phyloP scores from a whole-genome alignment of 1,139 yeast genomes.

The Yamadazyma spencermartinsiae region DNA sequence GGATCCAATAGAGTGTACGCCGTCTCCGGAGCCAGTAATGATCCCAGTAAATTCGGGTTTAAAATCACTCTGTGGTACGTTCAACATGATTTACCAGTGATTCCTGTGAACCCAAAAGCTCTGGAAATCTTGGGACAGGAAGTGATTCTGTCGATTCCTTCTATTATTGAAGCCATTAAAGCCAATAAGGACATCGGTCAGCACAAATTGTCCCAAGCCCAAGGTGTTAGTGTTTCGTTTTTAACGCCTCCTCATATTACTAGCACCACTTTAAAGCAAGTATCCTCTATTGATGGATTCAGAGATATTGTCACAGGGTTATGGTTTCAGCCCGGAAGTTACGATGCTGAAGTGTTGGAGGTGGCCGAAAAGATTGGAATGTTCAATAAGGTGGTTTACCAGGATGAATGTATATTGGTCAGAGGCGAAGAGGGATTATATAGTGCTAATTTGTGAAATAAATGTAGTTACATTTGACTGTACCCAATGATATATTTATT shows the following conservation, averaged over 20 bases:
- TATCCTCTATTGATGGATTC: slow-evolving; percentile 31
- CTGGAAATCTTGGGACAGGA: slow-evolving; percentile 45
- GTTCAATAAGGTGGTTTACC: slow-evolving; percentile 48
- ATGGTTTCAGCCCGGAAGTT: slow-evolving; percentile 87
- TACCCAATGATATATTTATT: no score
- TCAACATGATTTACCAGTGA: slow-evolving; percentile 55
- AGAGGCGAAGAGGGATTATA: slow-evolving; percentile 61
- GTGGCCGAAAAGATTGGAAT: slow-evolving; percentile 39
- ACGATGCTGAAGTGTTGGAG: slow-evolving; percentile 53
- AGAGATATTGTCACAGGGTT: slow-evolving; percentile 49
- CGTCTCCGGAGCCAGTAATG: slow-evolving; percentile 74
- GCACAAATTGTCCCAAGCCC: slow-evolving; percentile 29
- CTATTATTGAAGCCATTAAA: slow-evolving; percentile 29
- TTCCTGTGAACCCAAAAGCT: slow-evolving; percentile 65
- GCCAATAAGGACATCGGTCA: slow-evolving; percentile 24
- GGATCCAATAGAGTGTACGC: slow-evolving; percentile 54
- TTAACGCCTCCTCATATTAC: slow-evolving; percentile 75
- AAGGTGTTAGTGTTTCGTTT: slow-evolving; percentile 58
- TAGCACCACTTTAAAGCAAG: slow-evolving; percentile 43
- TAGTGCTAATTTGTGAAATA: slow-evolving; percentile 26
- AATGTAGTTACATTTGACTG: no score
- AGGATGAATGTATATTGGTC: slow-evolving; percentile 70
- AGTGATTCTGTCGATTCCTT: slow-evolving; percentile 37
- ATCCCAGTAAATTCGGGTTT: slow-evolving; percentile 67
- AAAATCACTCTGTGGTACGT: slow-evolving; percentile 72